These are phyloP conservation scores for Epichloe amarillans DNA, from an alignment of 2,329 filamentous ascomycete species.

Conservation along the genomic window DNA sequence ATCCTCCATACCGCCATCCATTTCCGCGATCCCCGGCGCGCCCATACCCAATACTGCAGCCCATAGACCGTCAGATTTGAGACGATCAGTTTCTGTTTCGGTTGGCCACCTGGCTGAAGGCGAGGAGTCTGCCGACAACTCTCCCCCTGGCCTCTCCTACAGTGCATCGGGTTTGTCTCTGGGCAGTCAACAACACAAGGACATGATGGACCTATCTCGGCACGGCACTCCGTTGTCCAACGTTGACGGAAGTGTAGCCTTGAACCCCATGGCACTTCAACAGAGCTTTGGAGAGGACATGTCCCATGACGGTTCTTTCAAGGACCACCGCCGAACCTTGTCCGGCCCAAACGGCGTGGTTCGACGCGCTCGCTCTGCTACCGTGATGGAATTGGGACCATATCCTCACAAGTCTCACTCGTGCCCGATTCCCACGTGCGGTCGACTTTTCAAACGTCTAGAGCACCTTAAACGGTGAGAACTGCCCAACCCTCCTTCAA, in stretches of 20 bases:
- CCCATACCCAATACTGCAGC: constrained; percentile 46
- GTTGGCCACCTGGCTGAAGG: constrained; percentile 70
- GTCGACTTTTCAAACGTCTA: constrained; percentile 94
- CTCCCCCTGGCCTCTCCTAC: constrained; percentile 65
- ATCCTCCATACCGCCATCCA: constrained; percentile 77
- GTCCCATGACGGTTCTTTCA: constrained; percentile 32
- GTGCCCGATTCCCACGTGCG: constrained; percentile 96
- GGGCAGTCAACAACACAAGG: constrained; percentile 56
- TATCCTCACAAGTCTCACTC: constrained; percentile 98
- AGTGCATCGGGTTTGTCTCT: constrained; percentile 55
- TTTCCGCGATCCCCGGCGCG: constrained; percentile 56
- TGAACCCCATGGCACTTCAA: constrained; percentile 56
- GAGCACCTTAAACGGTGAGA: constrained; percentile 98
- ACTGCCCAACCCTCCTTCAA: constrained; percentile 11
- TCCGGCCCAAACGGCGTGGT: constrained; percentile 62
- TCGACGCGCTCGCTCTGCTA: constrained; percentile 83
- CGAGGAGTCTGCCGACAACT: constrained; percentile 67
- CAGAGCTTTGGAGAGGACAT: constrained; percentile 61
- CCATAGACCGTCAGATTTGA: constrained; percentile 78
- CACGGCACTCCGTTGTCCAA: constrained; percentile 83
- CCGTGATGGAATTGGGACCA: constrained; percentile 89
- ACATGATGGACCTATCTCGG: constrained; percentile 70
- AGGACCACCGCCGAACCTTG: constrained; percentile 51
- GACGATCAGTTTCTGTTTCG: constrained; percentile 79
- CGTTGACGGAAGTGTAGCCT: constrained; percentile 67